Conservation (phyloP, 1,284 basidiomycete genomes). For the Ceratobasidium sp. region DNA sequence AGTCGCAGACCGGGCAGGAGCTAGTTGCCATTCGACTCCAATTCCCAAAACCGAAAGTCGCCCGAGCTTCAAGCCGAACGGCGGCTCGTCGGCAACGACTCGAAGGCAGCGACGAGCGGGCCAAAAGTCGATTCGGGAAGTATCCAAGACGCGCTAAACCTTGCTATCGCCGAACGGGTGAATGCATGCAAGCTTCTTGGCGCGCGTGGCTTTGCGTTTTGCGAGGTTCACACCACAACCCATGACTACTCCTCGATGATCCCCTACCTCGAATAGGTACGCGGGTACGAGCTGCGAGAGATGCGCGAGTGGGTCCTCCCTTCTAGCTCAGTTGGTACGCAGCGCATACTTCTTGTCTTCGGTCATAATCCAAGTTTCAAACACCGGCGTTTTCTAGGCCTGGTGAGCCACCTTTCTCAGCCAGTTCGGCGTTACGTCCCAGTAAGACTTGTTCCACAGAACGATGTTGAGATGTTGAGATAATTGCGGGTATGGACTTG, state of each 20-base stretch:
- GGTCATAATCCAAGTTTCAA: slow-evolving; percentile 8
- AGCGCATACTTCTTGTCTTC: slow-evolving; percentile 12
- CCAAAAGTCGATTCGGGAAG: slow-evolving; percentile 19
- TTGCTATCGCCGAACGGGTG: background rate
- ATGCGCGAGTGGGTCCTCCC: background rate
- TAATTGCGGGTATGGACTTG: background rate
- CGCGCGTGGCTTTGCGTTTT: slow-evolving; percentile 11
- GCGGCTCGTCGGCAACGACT: slow-evolving; percentile 29
- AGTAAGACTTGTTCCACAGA: background rate
- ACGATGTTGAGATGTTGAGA: background rate
- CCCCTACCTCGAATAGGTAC: background rate
- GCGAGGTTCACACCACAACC: background rate
- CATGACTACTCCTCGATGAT: background rate
- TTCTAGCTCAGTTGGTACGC: slow-evolving; percentile 17
- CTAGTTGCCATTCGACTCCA: background rate
- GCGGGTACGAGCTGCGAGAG: background rate
- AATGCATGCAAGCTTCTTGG: slow-evolving; percentile 13
- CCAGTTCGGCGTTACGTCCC: background rate
- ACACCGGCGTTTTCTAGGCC: background rate
- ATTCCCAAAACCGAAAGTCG: slow-evolving; percentile 18
- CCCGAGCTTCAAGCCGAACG: slow-evolving; percentile 19
- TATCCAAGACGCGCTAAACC: slow-evolving; percentile 3
- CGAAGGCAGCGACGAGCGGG: slow-evolving; percentile 8
- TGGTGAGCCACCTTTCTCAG: background rate
- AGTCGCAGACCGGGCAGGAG: background rate